Base-by-base conservation (phyloP, 140 eudicot species). In the Eryngium alpinum region DNA sequence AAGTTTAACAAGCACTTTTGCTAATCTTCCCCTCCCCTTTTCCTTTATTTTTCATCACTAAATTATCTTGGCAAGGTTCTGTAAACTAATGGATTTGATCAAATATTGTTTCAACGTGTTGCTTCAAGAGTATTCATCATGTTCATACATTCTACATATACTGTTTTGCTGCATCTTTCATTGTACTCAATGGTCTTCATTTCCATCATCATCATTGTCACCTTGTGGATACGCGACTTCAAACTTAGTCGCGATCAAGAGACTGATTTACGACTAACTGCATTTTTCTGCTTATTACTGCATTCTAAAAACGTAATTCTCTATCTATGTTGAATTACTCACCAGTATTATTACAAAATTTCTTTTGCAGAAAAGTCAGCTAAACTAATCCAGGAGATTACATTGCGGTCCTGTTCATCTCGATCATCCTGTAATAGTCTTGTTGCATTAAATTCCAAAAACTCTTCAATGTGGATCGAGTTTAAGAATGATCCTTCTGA, bases 361-460 rank as follows among this genome's bases (percentile, higher is more conserved):
- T 38, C 70, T 31, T 59, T 59, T 88, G 91, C 90, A 94, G 99
- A 94, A 81, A 94, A 88, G 84, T 94, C 99, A 49, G 88, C 97
- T 24, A 94, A 94, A 82, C 90, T 94, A 52, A 91, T 94, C 76
- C 97, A 91, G 80, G 90, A 97, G 25, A 89, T 94, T 43, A 65
- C 97, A 14, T 80, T 87, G 87, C 88, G 91, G 24, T 88, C 97
- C 76, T 84, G 91, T 81, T 88, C 98, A 34, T 92, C 90, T 67
- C 90, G 93, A 28, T 81, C 93, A 17, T 86, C 99, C 9, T 92
- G 93, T 75, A 94, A 92, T 81, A 94, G 97, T 78, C 91, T 94
- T 70, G 97, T 89, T n/a, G 95, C 96, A 46, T 94, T 97, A 31
- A 88, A 88, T 86, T 94, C 99, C 18, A 94, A 90, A 89, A 84